These are phyloP conservation scores for Suillus luteus DNA, from an alignment of 768 basidiomycete species.

Conservation along the genomic window DNA sequence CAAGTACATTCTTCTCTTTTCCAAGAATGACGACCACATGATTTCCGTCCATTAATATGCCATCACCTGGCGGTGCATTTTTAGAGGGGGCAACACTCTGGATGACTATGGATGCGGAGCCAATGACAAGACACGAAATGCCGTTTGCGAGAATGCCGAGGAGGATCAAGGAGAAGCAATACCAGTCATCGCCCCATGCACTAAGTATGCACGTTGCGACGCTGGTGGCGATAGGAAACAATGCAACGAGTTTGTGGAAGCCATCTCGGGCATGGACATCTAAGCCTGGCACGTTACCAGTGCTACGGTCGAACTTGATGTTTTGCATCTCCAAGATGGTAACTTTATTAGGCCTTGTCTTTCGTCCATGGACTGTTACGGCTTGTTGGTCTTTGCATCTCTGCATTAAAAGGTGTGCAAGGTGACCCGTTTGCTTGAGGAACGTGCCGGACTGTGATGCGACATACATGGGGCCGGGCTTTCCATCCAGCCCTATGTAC, in stretches of 20 bases:
- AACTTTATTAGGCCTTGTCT: conserved; percentile 22
- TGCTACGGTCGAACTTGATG: conserved; percentile 4
- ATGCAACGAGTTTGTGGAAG: conserved; percentile 12
- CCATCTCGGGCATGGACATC: conserved; percentile 10
- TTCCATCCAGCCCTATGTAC: conserved; percentile 33
- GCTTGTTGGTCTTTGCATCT: conserved; percentile 13
- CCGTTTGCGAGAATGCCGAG: conserved; percentile 35
- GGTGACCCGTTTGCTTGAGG: conserved; percentile 32
- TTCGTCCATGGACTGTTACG: conserved; percentile 17
- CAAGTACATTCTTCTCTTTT: conserved; percentile 18
- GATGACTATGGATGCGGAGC: conserved; percentile 20
- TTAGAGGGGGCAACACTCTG: conserved; percentile 11
- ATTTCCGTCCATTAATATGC: conserved; percentile 12
- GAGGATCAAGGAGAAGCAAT: conserved; percentile 30
- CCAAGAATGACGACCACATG: conserved; percentile 22
- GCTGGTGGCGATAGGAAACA: conserved; percentile 31
- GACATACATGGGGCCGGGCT: conserved; percentile 28
- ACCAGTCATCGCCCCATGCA: conserved; percentile 31
- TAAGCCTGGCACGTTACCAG: neutral
- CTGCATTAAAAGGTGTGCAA: conserved; percentile 33
- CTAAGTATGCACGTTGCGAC: conserved; percentile 26
- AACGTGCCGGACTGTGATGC: conserved; percentile 31
- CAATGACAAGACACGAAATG: conserved; percentile 27
- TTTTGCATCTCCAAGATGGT: conserved; percentile 22
- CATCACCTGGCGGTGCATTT: conserved; percentile 20